Evolutionary conservation across 1,284 basidiomycete genomes (phyloP).

Genomic region (Marasmius oreades): DNA sequence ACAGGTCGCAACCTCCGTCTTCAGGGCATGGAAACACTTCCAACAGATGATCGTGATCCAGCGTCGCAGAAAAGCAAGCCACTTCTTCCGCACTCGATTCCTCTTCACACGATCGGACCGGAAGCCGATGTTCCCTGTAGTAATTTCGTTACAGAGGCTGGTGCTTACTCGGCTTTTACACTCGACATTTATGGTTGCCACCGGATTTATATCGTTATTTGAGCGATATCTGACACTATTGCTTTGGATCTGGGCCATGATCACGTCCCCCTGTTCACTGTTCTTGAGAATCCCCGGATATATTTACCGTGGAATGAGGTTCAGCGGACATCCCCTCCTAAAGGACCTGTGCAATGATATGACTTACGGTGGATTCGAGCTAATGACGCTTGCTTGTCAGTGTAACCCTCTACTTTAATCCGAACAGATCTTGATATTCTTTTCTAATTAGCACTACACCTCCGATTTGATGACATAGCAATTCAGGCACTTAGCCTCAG

Average conservation of each 20-base stretch:
- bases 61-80: neutral
- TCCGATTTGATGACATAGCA: conserved; percentile 16
- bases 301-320: conserved; percentile 25
- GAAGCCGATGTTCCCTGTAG: conserved; percentile 2
- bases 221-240: neutral
- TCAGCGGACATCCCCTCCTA: conserved; percentile 20
- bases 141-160: neutral
- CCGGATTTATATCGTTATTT: neutral
- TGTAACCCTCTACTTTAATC: neutral
- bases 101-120: conserved; percentile 6
- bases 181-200: neutral
- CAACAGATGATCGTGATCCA: neutral
- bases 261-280: conserved; percentile 33
- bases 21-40: neutral
- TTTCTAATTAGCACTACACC: neutral
- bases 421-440: neutral
- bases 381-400: conserved; percentile 29
- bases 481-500: conserved; percentile 23
- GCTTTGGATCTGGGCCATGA: conserved; percentile 42
- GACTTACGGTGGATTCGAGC: conserved; percentile 30
- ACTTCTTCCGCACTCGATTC: neutral
- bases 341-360: conserved; percentile 27
- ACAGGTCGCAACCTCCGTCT: neutral
- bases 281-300: conserved; percentile 16
- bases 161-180: neutral